Base-by-base conservation (phyloP, 2,329 filamentous ascomycete species). In the Huntiella savannae region DNA sequence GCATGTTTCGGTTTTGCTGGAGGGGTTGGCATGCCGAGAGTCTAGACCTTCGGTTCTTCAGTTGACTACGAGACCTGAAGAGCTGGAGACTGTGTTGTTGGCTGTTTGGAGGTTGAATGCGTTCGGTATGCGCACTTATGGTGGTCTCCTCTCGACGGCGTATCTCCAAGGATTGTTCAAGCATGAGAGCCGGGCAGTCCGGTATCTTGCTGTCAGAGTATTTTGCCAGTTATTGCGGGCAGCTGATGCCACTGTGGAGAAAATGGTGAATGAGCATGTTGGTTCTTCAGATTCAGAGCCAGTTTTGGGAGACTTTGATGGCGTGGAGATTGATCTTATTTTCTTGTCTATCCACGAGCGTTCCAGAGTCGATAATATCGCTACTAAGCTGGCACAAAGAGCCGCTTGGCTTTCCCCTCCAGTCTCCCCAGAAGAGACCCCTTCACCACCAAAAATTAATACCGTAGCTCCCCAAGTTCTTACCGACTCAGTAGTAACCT, bases 151-250 rank as follows among this genome's bases (percentile, higher is more conserved):
- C 33, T 73, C 74, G 33, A 76, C 80, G 1, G 69, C 75, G 40
- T 71, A 73, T 52, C 67, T 94, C 38, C 77, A 86, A 61, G 62
- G 62, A 28, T 65, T 92, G 10, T 80, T 94, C 54, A 64, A 67
- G 44, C 72, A 79, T 57, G 56, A 62, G 40, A 68, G 70, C 53
- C 64, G 62, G 49, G 63, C 72, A 12, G 72, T 93, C 43, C 75
- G 82, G 61, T 94, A 87, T 60, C 68, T 96, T 50, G 80, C 86
- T 11, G 71, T 93, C 47, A 75, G 85, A 52, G 75, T 87, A 49
- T 82, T 94, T 53, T 86, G 80, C 56, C 68, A 84, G 52, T 75
- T 85, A 48, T 74, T 92, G 54, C 76, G 77, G 55, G 82, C 82
- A 28, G 80, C 91, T 3, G 91, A 98, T 59, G 67, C 71, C 52